Base-by-base conservation (phyloP, 2,329 filamentous ascomycete species). In the Fusarium sterilihyphosum region DNA sequence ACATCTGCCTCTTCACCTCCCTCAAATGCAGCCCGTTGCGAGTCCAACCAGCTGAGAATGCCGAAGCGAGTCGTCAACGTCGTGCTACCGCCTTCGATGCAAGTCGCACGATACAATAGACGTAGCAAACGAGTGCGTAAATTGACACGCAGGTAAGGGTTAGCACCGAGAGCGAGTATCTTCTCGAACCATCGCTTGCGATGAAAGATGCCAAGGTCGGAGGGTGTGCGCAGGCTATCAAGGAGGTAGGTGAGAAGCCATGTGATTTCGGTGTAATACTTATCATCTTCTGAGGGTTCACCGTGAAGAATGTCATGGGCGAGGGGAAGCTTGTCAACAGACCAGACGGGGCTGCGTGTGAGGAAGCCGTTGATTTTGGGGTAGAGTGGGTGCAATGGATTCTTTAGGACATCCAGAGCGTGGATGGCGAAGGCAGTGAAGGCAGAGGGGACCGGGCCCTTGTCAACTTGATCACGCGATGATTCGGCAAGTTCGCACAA, bases 281-380 rank as follows among this genome's bases (percentile, higher is more conserved):
- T 87, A 78, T 94, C 93, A 75, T 95, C 93, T 56, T 93, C 87
- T 31, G 90, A 90, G 1, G 94, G 93, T 70, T 91, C 88, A 60
- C 91, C 88, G 66, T 90, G 86, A 17, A 92, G 84, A 59, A 92
- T 85, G 71, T 89, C 87, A 75, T 89, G 87, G 31, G 90, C 90
- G n/a, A 96, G 86, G 13, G 96, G 88, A 31, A 96, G 89, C 79
- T 90, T 92, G 67, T 93, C 90, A 24, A 92, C 80, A 18, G 91
- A 87, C 96, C 96, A 98, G 31, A 87, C 82, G 2, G 96, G 95
- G 0, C 91, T 89, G 59, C 91, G 91, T 29, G 94, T 94, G 41
- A 98, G 88, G 81, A 95, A 98, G 11, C 88, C 86, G 84, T 97
- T 98, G 82, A 96, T 85, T 80, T 98, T 98, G 66, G 91, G 90